Base-by-base conservation (phyloP, 2,329 filamentous ascomycete genomes). In the Colletotrichum tropicale region DNA sequence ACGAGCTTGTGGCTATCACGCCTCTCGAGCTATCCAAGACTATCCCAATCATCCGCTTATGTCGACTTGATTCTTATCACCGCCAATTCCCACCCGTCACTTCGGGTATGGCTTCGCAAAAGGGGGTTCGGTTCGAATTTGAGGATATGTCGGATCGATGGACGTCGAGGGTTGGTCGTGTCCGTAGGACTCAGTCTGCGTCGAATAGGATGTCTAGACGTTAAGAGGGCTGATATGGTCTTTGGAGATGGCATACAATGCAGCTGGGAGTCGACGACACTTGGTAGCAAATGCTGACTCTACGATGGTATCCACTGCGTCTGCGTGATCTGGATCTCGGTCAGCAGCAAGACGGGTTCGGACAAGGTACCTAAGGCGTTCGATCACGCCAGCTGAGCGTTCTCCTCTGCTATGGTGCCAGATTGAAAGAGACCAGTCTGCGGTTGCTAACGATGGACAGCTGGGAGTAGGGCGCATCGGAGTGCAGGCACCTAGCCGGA, bases 1-100 rank as follows among this genome's bases (percentile, higher is more conserved):
- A 52, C 43, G 6, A 52, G 6, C 43, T 21, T 6, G n/a, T 12
- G n/a, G n/a, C 43, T 4, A 8, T 13, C 43, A 21, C 43, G 6
- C n/a, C n/a, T 52, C 10, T 52, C n/a, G 7, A 52, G 43, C 12
- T 12, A 21, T 24, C n/a, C 43, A 21, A 21, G 12, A 21, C n/a
- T 12, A 13, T 10, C n/a, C 5, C 21, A 3, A 1, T 4, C 13
- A 6, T 24, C 10, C 21, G 6, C 13, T 0, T 21, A 13, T 52
- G 10, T 52, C n/a, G n/a, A 13, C 6, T 21, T 3, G n/a, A 52
- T 21, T 52, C 10, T 21, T 21, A 2, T 12, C n/a, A 3, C 43
- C n/a, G 43, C n/a, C 43, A 52, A 10, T 12, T 13, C 43, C 43
- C 21, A 52, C 10, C 12, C 9, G 43, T 52, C n/a, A 21, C n/a